Evolutionary conservation across 257 asterid genomes (phyloP), one percentile per base, ranked within the genome.

Genomic region (Fraxinus excelsior): DNA sequence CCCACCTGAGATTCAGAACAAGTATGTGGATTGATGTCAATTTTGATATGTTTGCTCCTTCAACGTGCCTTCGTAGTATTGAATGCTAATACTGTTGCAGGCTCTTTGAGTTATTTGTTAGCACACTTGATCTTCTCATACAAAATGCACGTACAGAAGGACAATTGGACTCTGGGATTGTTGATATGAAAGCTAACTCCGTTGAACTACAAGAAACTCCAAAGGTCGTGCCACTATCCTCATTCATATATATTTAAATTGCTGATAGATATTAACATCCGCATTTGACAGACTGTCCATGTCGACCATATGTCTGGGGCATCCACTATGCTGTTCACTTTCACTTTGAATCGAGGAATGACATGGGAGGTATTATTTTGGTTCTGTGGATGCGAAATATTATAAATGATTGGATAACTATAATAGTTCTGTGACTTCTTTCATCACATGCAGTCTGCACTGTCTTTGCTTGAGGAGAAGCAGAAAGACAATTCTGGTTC

Each of bases 241-340:
- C 77, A 37, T 60, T 80, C 80, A 51, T 77, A 56, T 80, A 82
- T 77, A 75, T 80, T 84, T 76, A 66, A 14, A 35, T 75, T 34
- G 40, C 74, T 75, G 72, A 72, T 74, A 18, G 58, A 56, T 62
- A 68, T 70, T 89, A 73, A 81, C 84, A 69, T 80, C 73, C 72
- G 67, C 64, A 58, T 58, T 76, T 91, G 78, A 81, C 97, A 95
- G 99, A 93, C 97, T 82, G 98, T 95, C 86, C 95, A 89, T 82
- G 92, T 93, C 71, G 98, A 95, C 80, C 88, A 71, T 76, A 80
- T 91, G 97, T 95, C 97, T 38, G 98, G 99, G 76, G 99, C 99
- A 13, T 85, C 98, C 31, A 95, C 98, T 60, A 85, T 90, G 83
- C 76, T 95, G 85, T 95, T 93, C 77, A 90, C 98, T 82, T 95